phyloP scores from a whole-genome alignment of 208 protist genomes.

The Naegleria lovaniensis region DNA sequence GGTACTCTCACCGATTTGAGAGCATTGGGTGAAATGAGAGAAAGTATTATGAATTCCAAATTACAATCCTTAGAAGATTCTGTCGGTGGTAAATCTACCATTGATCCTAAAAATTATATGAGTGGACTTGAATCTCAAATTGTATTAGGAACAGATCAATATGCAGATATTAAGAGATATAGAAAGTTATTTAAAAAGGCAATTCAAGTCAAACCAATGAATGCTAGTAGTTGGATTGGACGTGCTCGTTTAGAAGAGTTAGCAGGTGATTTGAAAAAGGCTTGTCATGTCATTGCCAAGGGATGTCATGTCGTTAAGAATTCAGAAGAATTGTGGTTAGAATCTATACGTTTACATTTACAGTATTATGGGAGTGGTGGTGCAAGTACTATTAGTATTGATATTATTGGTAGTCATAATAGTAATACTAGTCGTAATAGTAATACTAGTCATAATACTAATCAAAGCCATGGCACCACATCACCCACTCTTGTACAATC shows the following conservation, averaged over 20 bases:
- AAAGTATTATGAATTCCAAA: slow-evolving; percentile 53
- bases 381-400: too few species aligned
- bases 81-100: slow-evolving; percentile 72
- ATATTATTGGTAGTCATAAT: too few species aligned
- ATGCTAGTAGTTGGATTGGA: slow-evolving; percentile 68
- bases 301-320: slow-evolving; percentile 60
- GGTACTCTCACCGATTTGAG: slow-evolving; percentile 55
- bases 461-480: too few species aligned
- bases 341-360: slow-evolving; percentile 58
- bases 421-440: too few species aligned
- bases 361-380: background rate
- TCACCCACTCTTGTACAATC: slow-evolving; percentile 59
- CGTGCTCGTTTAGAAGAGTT: slow-evolving; percentile 71
- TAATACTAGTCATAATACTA: too few species aligned
- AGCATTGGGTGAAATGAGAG: slow-evolving; percentile 58
- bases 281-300: slow-evolving; percentile 64
- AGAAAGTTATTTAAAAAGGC: slow-evolving; percentile 64
- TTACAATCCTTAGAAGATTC: slow-evolving; percentile 61
- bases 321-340: slow-evolving; percentile 80
- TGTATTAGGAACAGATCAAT: slow-evolving; percentile 27
- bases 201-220: slow-evolving; percentile 59
- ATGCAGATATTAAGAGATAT: slow-evolving; percentile 69
- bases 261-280: slow-evolving; percentile 58
- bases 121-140: slow-evolving; percentile 61
- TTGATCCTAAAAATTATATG: slow-evolving; percentile 80